Percentiles rank a stretch among this genome's conserved stretches.
These are phyloP conservation scores for Penicillium expansum DNA, from an alignment of 2,329 filamentous ascomycete genomes.

Conservation along the genomic window DNA sequence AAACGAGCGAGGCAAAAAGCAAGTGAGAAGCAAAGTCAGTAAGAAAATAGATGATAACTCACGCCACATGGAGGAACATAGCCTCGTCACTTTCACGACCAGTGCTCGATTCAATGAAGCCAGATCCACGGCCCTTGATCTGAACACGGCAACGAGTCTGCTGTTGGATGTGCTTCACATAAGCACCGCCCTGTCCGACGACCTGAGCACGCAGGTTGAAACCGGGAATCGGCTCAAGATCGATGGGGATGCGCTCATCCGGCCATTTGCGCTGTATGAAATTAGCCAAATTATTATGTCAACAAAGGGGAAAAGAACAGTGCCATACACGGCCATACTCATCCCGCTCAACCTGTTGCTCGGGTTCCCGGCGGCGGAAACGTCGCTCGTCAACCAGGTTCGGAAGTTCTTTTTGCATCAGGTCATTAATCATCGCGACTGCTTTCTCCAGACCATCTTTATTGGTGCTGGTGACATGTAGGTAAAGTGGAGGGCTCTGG, in stretches of 20 bases:
- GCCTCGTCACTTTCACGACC: constrained; percentile 88
- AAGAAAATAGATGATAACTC: constrained; percentile 12
- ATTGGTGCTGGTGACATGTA: constrained; percentile 89
- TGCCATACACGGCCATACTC: constrained; percentile 75
- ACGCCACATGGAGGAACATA: constrained; percentile 97
- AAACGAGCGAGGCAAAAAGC: background rate
- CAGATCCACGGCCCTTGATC: constrained; percentile 94
- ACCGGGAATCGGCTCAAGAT: constrained; percentile 83
- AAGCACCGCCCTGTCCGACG: constrained; percentile 87
- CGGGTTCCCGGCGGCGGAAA: constrained; percentile 77
- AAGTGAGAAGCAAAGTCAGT: background rate
- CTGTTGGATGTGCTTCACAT: constrained; percentile 97
- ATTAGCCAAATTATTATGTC: constrained; percentile 15
- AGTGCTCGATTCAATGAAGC: constrained; percentile 87
- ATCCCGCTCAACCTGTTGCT: constrained; percentile 78
- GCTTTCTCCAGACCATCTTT: constrained; percentile 91
- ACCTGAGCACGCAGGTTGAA: constrained; percentile 97
- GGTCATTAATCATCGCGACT: constrained; percentile 81
- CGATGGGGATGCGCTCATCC: constrained; percentile 89
- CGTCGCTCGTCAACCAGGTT: constrained; percentile 92
- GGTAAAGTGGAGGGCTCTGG: constrained; percentile 87
- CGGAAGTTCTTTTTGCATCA: constrained; percentile 94
- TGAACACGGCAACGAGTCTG: constrained; percentile 95
- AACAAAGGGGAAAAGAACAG: background rate
- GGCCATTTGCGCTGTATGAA: constrained; percentile 86